Conservation (phyloP, 768 basidiomycete genomes). For the Candolleomyces aberdarensis region DNA sequence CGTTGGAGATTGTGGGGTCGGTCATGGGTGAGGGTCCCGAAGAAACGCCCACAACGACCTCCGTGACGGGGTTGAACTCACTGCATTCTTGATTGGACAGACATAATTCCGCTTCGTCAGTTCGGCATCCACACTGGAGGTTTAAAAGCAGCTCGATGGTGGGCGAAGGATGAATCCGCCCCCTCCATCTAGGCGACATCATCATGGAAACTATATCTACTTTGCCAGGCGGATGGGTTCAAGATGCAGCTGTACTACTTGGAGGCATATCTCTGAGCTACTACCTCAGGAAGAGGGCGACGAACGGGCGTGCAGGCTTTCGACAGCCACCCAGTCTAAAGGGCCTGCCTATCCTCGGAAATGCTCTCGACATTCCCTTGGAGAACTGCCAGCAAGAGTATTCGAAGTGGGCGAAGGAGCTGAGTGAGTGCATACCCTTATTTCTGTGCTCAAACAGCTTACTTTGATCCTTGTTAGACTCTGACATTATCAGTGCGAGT, state of each 20-base stretch:
- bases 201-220: background rate
- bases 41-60: too few species aligned
- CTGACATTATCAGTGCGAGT: slow-evolving; percentile 13
- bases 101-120: too few species aligned
- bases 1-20: too few species aligned
- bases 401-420: background rate
- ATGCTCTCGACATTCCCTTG: slow-evolving; percentile 6
- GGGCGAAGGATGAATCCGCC: too few species aligned
- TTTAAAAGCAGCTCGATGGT: too few species aligned
- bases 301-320: background rate
- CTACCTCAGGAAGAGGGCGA: background rate
- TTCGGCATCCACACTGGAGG: too few species aligned
- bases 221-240: background rate
- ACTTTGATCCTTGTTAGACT: background rate
- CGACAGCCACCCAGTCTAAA: background rate
- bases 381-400: background rate
- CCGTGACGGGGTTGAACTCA: too few species aligned
- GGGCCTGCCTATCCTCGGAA: slow-evolving; percentile 9
- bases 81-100: too few species aligned
- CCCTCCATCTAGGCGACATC: too few species aligned
- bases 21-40: too few species aligned
- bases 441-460: background rate
- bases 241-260: background rate
- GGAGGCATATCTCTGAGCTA: background rate
- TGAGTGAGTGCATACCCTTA: background rate